Conservation (phyloP, 305 asterid species). For the Lippia alba region DNA sequence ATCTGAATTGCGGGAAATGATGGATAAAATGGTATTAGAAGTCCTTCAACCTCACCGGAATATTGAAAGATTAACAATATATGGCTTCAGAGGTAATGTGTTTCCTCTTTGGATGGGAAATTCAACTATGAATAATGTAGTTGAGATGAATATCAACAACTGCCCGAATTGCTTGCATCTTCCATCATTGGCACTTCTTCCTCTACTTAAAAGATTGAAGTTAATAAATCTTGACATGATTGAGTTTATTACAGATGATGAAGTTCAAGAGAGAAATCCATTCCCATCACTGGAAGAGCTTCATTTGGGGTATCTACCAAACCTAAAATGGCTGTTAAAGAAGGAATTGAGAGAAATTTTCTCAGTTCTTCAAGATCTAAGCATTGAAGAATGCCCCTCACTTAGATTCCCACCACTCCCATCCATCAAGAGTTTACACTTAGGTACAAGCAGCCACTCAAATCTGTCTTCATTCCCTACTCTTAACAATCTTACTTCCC, state of each 20-base stretch:
- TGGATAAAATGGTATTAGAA: slow-evolving; percentile 35
- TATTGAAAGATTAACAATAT: slow-evolving; percentile 17
- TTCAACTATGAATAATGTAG: neutral
- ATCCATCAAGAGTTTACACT: slow-evolving; percentile 2
- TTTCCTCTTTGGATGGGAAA: slow-evolving; percentile 40
- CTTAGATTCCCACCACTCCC: slow-evolving; percentile 18
- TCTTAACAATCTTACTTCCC: neutral
- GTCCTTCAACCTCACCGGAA: slow-evolving; percentile 39
- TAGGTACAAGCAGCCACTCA: neutral
- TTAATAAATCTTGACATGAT: neutral
- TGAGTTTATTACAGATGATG: slow-evolving; percentile 25
- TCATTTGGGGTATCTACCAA: neutral
- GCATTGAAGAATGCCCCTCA: slow-evolving; percentile 13
- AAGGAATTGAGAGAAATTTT: slow-evolving; percentile 13
- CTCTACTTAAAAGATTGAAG: neutral
- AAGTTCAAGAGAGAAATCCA: slow-evolving; percentile 1
- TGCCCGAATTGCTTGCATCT: neutral
- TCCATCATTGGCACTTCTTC: neutral
- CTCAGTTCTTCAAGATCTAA: slow-evolving; percentile 17
- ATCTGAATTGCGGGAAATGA: neutral
- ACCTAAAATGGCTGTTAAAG: slow-evolving; percentile 16
- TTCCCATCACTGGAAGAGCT: slow-evolving; percentile 28
- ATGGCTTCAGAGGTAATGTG: slow-evolving; percentile 27
- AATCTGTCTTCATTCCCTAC: slow-evolving; percentile 10
- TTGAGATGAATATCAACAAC: neutral